Conservation (phyloP, 352 stramenopile species). For the Ophiocytium majus region DNA sequence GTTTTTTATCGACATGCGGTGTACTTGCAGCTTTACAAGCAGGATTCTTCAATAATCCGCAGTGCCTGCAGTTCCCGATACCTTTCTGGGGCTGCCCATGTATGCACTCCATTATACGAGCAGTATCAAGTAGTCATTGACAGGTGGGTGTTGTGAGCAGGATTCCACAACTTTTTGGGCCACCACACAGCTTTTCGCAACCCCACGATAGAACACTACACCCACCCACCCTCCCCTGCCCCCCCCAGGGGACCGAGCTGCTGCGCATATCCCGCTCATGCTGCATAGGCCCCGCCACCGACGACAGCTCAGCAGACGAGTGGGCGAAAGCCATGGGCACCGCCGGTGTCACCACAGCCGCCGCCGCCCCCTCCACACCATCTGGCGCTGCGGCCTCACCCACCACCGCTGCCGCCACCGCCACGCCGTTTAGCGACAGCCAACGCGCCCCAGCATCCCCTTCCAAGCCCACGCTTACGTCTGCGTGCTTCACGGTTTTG, state of each 20-base stretch:
- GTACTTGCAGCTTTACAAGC: too few species aligned
- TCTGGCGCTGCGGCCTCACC: too few species aligned
- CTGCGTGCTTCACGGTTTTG: slow-evolving; percentile 49
- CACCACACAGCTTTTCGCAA: too few species aligned
- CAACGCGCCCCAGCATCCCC: neutral
- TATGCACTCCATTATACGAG: too few species aligned
- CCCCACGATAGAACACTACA: neutral
- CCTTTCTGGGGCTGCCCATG: too few species aligned
- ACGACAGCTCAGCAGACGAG: slow-evolving; percentile 34
- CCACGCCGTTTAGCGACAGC: neutral
- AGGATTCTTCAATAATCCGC: too few species aligned
- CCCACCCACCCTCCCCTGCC: neutral
- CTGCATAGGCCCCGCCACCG: slow-evolving; percentile 49
- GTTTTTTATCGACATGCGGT: too few species aligned
- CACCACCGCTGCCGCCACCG: neutral
- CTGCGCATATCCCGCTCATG: slow-evolving; percentile 37
- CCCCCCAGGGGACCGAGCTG: slow-evolving; percentile 27
- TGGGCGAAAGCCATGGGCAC: slow-evolving; percentile 36
- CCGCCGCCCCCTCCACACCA: neutral
- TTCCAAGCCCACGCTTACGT: slow-evolving; percentile 28
- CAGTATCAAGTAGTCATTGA: too few species aligned
- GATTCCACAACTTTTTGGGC: too few species aligned
- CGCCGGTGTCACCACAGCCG: slow-evolving; percentile 14
- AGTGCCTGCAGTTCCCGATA: too few species aligned
- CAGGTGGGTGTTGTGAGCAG: too few species aligned